Evolutionary conservation across 2,329 filamentous ascomycete species (phyloP).

Genomic region (Nigrospora oryzae): DNA sequence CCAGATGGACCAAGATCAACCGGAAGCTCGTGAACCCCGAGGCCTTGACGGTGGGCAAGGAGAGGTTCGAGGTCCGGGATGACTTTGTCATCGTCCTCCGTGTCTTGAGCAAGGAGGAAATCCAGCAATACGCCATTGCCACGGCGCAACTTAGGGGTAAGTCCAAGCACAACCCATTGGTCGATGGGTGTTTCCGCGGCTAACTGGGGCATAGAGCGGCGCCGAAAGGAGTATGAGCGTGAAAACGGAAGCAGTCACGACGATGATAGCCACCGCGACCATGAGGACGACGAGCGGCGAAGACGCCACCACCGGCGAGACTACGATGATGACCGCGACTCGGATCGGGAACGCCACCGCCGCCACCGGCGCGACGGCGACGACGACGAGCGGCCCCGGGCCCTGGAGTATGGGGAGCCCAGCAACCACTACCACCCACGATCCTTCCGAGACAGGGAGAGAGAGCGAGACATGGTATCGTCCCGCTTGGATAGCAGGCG

Average conservation of each 20-base stretch:
- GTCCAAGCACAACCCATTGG: slow-evolving; percentile 21
- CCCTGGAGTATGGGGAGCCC: slow-evolving; percentile 1
- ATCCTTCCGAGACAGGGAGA: neutral
- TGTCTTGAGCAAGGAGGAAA: slow-evolving; percentile 81
- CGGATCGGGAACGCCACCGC: slow-evolving; percentile 13
- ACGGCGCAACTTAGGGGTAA: slow-evolving; percentile 76
- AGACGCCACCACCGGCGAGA: slow-evolving; percentile 18
- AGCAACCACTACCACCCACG: neutral
- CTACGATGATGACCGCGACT: slow-evolving; percentile 15
- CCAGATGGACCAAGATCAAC: slow-evolving; percentile 90
- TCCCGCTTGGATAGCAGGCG: neutral
- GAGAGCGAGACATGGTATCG: neutral
- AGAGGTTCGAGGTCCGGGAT: slow-evolving; percentile 84
- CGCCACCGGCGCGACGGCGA: slow-evolving; percentile 1
- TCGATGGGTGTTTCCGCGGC: slow-evolving; percentile 3
- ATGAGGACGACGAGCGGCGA: slow-evolving; percentile 21
- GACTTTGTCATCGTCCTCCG: slow-evolving; percentile 90
- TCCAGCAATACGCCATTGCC: slow-evolving; percentile 74
- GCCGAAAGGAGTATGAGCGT: slow-evolving; percentile 31
- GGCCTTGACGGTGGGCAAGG: slow-evolving; percentile 76
- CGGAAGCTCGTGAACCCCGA: slow-evolving; percentile 83
- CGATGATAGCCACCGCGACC: slow-evolving; percentile 14
- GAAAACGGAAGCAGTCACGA: slow-evolving; percentile 10
- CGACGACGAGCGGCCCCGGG: neutral
- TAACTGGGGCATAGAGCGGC: slow-evolving; percentile 21